phyloP scores from a whole-genome alignment of 108 stramenopile genomes.

The Cyclotella atomus region DNA sequence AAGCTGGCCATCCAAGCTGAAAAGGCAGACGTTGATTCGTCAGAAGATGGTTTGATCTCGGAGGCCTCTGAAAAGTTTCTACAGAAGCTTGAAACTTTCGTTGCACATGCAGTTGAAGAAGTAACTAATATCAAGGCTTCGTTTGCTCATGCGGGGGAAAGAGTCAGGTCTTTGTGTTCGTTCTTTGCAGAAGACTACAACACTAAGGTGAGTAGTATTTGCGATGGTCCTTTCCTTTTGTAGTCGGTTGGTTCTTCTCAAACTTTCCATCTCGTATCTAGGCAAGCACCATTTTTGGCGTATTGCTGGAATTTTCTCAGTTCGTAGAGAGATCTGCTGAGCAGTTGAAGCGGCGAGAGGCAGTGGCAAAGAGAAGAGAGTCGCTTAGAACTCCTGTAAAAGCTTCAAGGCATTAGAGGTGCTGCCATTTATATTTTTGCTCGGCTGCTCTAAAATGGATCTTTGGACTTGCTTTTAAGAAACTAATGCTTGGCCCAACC shows the following conservation, averaged over 20 bases:
- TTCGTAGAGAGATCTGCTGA: conserved; percentile 32
- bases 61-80: conserved; percentile 18
- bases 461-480: too few relatives aligned
- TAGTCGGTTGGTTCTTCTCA: neutral
- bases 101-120: conserved; percentile 11
- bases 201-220: conserved; percentile 11
- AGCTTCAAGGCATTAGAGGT: neutral
- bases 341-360: conserved; percentile 11
- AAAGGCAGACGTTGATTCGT: conserved; percentile 21
- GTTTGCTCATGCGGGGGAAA: conserved; percentile 8
- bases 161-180: conserved; percentile 15
- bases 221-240: neutral
- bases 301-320: conserved; percentile 30
- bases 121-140: conserved; percentile 11
- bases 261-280: neutral
- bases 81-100: conserved; percentile 28
- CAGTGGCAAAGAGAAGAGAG: conserved; percentile 12
- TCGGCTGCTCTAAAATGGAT: too few relatives aligned
- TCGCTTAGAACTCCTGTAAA: neutral
- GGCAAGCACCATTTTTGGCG: conserved; percentile 38
- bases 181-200: conserved; percentile 47
- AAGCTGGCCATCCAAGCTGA: conserved; percentile 33
- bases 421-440: too few relatives aligned
- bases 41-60: conserved; percentile 2
- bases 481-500: too few relatives aligned